Evolutionary conservation across 352 stramenopile species (phyloP), one percentile per base, ranked within the genome.

Genomic region (Pythium phragmiticola): DNA sequence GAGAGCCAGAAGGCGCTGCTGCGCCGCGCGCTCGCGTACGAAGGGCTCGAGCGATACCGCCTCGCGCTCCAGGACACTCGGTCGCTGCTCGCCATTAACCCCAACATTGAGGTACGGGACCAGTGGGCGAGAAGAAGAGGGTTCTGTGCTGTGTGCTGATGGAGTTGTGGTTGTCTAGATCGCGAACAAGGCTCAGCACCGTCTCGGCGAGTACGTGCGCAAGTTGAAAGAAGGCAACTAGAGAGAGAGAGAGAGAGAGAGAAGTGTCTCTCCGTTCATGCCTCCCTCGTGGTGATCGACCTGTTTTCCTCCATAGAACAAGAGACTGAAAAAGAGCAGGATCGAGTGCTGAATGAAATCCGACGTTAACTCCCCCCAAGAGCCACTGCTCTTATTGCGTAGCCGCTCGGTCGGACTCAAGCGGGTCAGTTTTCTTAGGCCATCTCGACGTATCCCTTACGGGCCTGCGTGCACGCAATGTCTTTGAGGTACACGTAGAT

Each of bases 1-100:
- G 84, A 96, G 57, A 98, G 98, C 83, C 89, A 98, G 67, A 98
- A 98, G 82, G 92, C 95, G 28, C 73, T 98, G 41, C 82, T 98
- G 68, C 90, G 95, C 64, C 89, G 95, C 68, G 95, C 91, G 26
- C 74, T 98, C 61, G 95, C 95, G 36, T 98, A 98, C 80, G 95
- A 98, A 74, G 95, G 91, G 7, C 84, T 98, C 7, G 95, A 98
- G 75, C 89, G 92, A 47, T 98, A 98, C 81, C 79, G 80, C 56
- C 70, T 96, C 17, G 88, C 89, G 47, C 76, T 97, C 39, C 82
- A 95, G 66, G 89, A 97, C 66, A 94, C 95, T 43, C 86, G 88
- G 51, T 68, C 80, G 53, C 83, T 97, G 57, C 76, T 95, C 33
- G 76, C 81, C 37, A 87, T 96, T 61, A 93, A 97, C 75, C 89